A percentile compares a stretch with the other conserved stretches of the same genome.
These are phyloP conservation scores for Lactarius psammicola DNA, from an alignment of 768 basidiomycete genomes.

Conservation along the genomic window DNA sequence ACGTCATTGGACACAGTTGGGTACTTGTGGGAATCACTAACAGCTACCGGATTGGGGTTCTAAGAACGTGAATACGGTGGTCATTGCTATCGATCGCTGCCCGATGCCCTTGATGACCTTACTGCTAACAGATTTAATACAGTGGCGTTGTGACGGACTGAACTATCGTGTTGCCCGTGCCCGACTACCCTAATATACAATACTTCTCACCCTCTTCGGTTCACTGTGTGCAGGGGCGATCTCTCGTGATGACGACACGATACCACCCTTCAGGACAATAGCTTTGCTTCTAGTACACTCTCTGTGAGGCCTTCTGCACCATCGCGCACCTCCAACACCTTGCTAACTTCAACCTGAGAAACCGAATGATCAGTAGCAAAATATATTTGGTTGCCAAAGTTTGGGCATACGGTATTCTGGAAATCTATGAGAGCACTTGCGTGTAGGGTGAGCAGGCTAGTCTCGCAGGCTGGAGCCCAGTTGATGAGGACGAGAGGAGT, in stretches of 20 bases:
- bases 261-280: constrained; percentile 35
- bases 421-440: constrained; percentile 81
- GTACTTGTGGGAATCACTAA: constrained; percentile 66
- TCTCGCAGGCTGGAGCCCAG: constrained; percentile 86
- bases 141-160: background rate
- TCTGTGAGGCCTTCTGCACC: constrained; percentile 80
- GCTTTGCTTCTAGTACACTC: constrained; percentile 61
- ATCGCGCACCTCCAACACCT: constrained; percentile 79
- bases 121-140: background rate
- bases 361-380: constrained; percentile 1
- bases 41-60: constrained; percentile 36
- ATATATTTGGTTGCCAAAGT: background rate
- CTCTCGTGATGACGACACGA: background rate
- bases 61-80: background rate
- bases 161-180: background rate
- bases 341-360: constrained; percentile 69
- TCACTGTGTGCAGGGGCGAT: too few relatives aligned
- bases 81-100: background rate
- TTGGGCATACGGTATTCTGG: constrained; percentile 57
- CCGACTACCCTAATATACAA: constrained; percentile 13
- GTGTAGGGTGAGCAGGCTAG: constrained; percentile 68
- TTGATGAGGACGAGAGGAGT: constrained; percentile 85
- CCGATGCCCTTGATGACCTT: background rate
- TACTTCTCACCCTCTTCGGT: background rate
- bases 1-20: constrained; percentile 78